phyloP scores from a whole-genome alignment of 495 filamentous ascomycete species.

The Penicillium nucicola region DNA sequence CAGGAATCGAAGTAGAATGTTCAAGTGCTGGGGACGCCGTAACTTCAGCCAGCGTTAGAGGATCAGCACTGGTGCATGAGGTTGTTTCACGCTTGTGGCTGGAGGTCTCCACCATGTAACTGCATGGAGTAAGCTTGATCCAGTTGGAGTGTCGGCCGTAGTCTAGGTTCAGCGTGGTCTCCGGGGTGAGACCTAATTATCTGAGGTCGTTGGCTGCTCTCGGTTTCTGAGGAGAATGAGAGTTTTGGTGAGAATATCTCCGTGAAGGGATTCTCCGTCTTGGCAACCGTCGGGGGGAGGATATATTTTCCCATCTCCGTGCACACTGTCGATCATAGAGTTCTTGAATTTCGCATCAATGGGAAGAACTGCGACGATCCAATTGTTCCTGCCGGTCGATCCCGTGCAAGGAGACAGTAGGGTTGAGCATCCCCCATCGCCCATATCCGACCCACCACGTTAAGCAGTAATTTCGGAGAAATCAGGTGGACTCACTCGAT shows the following conservation, averaged over 20 bases:
- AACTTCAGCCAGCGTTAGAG: slow-evolving; percentile 2
- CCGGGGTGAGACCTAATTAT: not conserved
- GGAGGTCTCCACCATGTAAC: slow-evolving; percentile 14
- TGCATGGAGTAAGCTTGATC: slow-evolving; percentile 5
- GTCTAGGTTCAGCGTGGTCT: slow-evolving; percentile 8
- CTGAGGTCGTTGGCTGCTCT: not conserved
- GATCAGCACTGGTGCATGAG: slow-evolving; percentile 14
- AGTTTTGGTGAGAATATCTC: no score
- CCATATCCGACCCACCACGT: no score
- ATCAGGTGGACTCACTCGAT: no score
- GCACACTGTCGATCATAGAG: not conserved
- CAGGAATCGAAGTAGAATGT: not conserved
- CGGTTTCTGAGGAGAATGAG: not conserved
- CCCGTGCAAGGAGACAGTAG: no score
- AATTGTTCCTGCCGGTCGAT: no score
- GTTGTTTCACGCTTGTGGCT: slow-evolving; percentile 16
- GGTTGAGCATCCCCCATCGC: no score
- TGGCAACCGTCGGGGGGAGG: not conserved
- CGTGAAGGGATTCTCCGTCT: slow-evolving; percentile 2
- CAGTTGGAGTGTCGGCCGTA: slow-evolving; percentile 2
- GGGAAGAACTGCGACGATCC: not conserved
- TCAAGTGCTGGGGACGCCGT: not conserved
- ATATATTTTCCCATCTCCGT: not conserved
- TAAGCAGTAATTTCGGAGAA: no score
- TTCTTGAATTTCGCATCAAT: slow-evolving; percentile 4